phyloP scores from a whole-genome alignment of 768 basidiomycete genomes.

The Lactarius akahatsu region DNA sequence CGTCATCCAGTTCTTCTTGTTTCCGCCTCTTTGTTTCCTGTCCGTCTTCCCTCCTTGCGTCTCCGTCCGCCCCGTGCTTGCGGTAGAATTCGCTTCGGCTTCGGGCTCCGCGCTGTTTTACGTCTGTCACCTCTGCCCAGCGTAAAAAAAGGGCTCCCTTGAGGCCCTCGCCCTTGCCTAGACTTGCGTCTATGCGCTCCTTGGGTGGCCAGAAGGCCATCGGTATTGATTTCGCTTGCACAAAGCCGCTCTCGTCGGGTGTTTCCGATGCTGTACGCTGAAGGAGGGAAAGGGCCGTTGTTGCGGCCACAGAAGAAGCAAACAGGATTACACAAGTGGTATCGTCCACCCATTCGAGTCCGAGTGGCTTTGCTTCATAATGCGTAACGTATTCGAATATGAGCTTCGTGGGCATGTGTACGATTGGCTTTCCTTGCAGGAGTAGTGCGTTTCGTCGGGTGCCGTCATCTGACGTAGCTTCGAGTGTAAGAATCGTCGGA shows the following conservation, averaged over 20 bases:
- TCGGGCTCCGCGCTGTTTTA: slow-evolving; percentile 76
- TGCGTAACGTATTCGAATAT: slow-evolving; percentile 83
- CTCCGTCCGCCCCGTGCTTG: slow-evolving; percentile 60
- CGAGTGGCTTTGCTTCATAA: slow-evolving; percentile 71
- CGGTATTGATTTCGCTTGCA: slow-evolving; percentile 69
- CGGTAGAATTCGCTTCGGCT: slow-evolving; percentile 75
- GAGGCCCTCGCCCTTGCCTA: slow-evolving; percentile 68
- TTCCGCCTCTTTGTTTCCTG: slow-evolving; percentile 36
- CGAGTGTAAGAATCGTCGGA: slow-evolving; percentile 2
- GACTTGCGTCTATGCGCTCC: slow-evolving; percentile 67
- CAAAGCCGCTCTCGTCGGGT: slow-evolving; percentile 54
- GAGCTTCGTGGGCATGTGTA: slow-evolving; percentile 69
- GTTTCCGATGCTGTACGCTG: slow-evolving; percentile 51
- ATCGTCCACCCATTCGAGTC: slow-evolving; percentile 85
- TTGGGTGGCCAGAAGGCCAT: slow-evolving; percentile 77
- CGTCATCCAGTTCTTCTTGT: slow-evolving; percentile 54
- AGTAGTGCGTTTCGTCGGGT: slow-evolving; percentile 68
- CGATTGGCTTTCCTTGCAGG: slow-evolving; percentile 69
- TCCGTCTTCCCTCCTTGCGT: slow-evolving; percentile 30
- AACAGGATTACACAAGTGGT: slow-evolving; percentile 80
- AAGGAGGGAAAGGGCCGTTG: slow-evolving; percentile 49
- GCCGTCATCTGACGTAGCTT: slow-evolving; percentile 37
- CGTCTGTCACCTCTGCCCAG: slow-evolving; percentile 69
- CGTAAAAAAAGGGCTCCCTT: slow-evolving; percentile 69
- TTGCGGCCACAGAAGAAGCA: slow-evolving; percentile 52